These are phyloP conservation scores for Aspergillus sp. DNA, from an alignment of 2,329 filamentous ascomycete species.

Conservation along the genomic window DNA sequence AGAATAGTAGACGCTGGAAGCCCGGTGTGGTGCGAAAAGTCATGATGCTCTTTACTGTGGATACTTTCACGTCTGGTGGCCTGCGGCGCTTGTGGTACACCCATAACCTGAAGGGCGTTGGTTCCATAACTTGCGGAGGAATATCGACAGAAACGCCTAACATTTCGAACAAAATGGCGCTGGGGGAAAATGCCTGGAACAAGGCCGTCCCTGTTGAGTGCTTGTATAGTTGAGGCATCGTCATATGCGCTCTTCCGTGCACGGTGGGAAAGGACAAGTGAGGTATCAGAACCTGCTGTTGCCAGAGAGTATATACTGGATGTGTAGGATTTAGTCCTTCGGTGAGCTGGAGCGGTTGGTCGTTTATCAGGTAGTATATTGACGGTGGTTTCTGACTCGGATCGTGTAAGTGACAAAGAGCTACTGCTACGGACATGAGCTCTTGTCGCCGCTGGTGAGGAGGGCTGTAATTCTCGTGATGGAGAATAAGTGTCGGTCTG, in stretches of 20 bases:
- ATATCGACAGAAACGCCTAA: conserved; percentile 48
- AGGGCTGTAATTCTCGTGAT: conserved; percentile 34
- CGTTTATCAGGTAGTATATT: conserved; percentile 31
- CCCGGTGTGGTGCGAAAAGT: conserved; percentile 47
- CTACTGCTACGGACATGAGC: conserved; percentile 45
- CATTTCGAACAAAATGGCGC: conserved; percentile 46
- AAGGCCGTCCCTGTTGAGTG: conserved; percentile 44
- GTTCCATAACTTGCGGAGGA: conserved; percentile 49
- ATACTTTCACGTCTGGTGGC: conserved; percentile 29
- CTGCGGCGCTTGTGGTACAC: conserved; percentile 35
- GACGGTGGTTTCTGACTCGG: conserved; percentile 40
- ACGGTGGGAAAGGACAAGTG: conserved; percentile 44
- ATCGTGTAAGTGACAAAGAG: conserved; percentile 42
- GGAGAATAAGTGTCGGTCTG: conserved; percentile 45
- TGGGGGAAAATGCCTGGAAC: conserved; percentile 48
- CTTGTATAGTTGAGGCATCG: conserved; percentile 44
- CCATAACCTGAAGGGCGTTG: conserved; percentile 49
- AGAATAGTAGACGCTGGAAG: conserved; percentile 51
- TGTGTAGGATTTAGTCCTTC: conserved; percentile 39
- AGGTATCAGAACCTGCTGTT: conserved; percentile 45
- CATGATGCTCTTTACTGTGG: conserved; percentile 45
- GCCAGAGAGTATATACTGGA: conserved; percentile 49
- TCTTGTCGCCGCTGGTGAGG: conserved; percentile 39
- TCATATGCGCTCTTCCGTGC: conserved; percentile 47
- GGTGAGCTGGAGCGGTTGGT: conserved; percentile 32